Evolutionary conservation across 495 filamentous ascomycete genomes (phyloP).

Genomic region (Trichoderma virens): DNA sequence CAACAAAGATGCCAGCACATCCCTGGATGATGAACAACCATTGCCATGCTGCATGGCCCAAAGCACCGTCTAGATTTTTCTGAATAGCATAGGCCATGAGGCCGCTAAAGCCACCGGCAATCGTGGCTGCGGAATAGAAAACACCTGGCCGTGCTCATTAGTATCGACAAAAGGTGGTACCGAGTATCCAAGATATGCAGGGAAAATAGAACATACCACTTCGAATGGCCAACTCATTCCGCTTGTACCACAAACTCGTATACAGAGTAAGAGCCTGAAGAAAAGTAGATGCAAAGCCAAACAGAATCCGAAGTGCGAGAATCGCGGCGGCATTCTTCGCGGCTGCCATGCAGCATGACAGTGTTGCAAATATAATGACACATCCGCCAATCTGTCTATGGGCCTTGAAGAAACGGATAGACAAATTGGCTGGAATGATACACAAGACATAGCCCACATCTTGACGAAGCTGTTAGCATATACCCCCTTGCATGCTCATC

Average conservation of each 20-base stretch:
- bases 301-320: background rate
- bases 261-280: background rate
- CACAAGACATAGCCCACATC: background rate
- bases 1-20: conserved; percentile 4
- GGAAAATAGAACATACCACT: background rate
- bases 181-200: too few species aligned
- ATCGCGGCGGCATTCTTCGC: background rate
- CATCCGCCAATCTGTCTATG: background rate
- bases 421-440: background rate
- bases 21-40: conserved; percentile 1
- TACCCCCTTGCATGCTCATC: background rate
- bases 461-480: background rate
- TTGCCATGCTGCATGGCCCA: background rate
- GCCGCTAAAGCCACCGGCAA: background rate
- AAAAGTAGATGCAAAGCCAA: background rate
- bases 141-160: background rate
- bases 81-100: background rate
- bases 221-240: background rate
- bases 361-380: background rate
- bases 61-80: background rate
- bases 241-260: background rate
- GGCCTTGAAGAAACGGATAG: background rate
- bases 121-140: background rate
- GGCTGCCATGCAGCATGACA: background rate
- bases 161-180: too few species aligned